Conservation (phyloP, 23 red algal genomes). For the Gracilaria gracilis region DNA sequence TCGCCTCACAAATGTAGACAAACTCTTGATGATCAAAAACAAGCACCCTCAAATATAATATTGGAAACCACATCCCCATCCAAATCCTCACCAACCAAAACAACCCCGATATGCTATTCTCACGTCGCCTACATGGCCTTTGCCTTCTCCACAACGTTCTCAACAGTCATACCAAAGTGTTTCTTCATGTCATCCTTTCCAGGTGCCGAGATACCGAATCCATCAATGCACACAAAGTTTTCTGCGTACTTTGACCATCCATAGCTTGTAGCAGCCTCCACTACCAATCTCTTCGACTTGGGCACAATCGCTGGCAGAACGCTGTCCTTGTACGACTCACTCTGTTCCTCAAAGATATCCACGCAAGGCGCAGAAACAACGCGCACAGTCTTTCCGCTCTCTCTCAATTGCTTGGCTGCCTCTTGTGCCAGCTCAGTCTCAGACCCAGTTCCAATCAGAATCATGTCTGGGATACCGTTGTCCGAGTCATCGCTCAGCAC, state of each 20-base stretch:
- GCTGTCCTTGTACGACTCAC: constrained; percentile 84
- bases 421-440: constrained; percentile 83
- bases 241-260: constrained; percentile 87
- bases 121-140: constrained; percentile 35
- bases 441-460: constrained; percentile 92
- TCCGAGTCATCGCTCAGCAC: constrained; percentile 83
- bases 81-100: neutral
- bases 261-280: constrained; percentile 87
- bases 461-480: constrained; percentile 78
- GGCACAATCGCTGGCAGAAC: constrained; percentile 84
- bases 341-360: constrained; percentile 94
- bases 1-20: too few species aligned
- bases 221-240: constrained; percentile 86
- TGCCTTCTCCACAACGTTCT: constrained; percentile 80
- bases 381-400: constrained; percentile 77
- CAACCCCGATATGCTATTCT: too few species aligned
- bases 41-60: too few species aligned
- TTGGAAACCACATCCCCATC: too few species aligned
- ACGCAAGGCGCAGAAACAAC: constrained; percentile 94
- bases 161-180: constrained; percentile 91
- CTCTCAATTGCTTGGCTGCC: constrained; percentile 77
- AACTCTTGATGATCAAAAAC: too few species aligned
- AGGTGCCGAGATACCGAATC: constrained; percentile 93
- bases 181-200: constrained; percentile 79
- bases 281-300: constrained; percentile 66